Base-by-base conservation (phyloP, 371 early-diverging fungal genomes). In the Funneliformis caledonium region DNA sequence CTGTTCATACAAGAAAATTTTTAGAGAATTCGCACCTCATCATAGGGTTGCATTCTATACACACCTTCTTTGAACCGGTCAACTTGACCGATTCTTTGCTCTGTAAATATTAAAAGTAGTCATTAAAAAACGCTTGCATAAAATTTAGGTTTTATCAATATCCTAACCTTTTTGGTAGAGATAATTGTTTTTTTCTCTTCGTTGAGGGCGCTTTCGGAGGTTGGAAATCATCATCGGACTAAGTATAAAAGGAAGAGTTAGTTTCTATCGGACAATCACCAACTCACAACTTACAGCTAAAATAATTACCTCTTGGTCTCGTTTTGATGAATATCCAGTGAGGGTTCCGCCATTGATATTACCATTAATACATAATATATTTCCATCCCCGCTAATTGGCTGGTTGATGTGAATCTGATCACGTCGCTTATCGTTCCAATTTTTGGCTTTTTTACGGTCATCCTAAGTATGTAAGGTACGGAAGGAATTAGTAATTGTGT, bases 401-500 rank as follows among this genome's bases (percentile, higher is more conserved):
- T 62, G 62, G 31, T 62, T 19, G 62, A 62, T 62, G 62, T 31
- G 62, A 22, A 62, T 31, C 62, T 62, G 62, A 22, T 62, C 31
- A 62, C 31, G 62, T 31, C 62, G 62, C 31, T 62, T 62, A 19
- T 62, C 62, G n/a, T 62, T 62, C 31, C 62, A 62, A 22, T 62
- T 31, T 62, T 31, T 62, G n/a, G 11, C 62, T 62, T 62, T 62
- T 62, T 62, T 62, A 31, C 62, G 62, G 62, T 62, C 62, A 22
- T 19, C n/a, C n/a, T 31, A 31, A 62, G 62, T 22, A 62, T 31
- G 22, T 31, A 22, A 62, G 62, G 45, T 31, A 62, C 31, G 62
- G 62, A 62, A 62, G 62, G 62, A 62, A 62, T 62, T 62, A 62
- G 62, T 31, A 62, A 62, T 62, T 22, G 62, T 62, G 31, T 62